Percentiles rank a stretch among this genome's conserved stretches.
Evolutionary conservation across 176 grass and related monocot genomes (phyloP).

Genomic region (Areca catechu): DNA sequence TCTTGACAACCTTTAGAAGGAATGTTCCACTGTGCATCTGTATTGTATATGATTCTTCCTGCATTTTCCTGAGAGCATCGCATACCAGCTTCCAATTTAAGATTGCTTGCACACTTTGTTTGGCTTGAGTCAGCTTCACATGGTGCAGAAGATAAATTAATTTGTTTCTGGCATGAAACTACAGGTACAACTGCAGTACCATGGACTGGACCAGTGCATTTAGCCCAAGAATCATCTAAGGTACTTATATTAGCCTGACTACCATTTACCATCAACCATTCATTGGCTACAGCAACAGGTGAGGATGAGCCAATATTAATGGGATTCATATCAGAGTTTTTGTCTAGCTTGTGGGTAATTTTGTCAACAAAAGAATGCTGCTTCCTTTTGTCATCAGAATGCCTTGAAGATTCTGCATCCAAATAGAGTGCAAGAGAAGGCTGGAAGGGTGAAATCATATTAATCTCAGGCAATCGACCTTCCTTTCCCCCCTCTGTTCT

Average conservation of each 20-base stretch:
- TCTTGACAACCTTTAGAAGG: constrained; percentile 29
- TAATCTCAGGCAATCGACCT: constrained; percentile 14
- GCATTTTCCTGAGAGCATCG: constrained; percentile 16
- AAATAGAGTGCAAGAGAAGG: neutral
- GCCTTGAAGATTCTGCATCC: constrained; percentile 16
- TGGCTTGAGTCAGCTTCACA: constrained; percentile 18
- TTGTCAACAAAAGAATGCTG: neutral
- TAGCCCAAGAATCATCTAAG: neutral
- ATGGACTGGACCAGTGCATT: neutral
- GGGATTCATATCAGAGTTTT: no score
- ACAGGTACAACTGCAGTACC: neutral
- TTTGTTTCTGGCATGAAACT: constrained; percentile 13
- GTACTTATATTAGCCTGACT: neutral
- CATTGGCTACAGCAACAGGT: constrained; percentile 5
- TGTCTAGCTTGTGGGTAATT: neutral
- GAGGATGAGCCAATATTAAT: neutral
- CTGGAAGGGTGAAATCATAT: constrained; percentile 1
- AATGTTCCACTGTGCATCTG: constrained; percentile 16
- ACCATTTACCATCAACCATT: neutral
- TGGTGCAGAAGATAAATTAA: constrained; percentile 15
- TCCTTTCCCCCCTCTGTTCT: constrained; percentile 16
- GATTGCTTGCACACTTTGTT: neutral
- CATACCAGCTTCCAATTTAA: constrained; percentile 1
- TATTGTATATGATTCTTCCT: constrained; percentile 28
- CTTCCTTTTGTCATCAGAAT: constrained; percentile 1